phyloP scores from a whole-genome alignment of 306 rosid genomes.

The Ziziphus jujuba region DNA sequence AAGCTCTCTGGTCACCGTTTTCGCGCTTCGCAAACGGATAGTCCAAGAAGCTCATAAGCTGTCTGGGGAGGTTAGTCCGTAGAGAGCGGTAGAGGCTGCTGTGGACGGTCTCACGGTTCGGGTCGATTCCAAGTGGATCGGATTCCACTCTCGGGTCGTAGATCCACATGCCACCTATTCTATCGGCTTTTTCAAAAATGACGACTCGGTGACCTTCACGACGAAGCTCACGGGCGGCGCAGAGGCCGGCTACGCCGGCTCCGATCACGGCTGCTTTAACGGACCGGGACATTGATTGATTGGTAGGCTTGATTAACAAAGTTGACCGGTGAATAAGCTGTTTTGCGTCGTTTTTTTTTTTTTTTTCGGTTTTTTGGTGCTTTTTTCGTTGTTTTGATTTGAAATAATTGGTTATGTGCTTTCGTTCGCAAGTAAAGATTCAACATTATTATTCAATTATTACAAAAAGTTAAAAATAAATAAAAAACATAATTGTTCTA shows the following conservation, averaged over 20 bases:
- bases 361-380: no score
- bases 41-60: constrained; percentile 22
- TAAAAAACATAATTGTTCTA: no score
- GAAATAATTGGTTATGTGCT: no score
- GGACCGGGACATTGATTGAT: no score
- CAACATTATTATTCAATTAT: no score
- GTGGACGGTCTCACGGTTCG: neutral
- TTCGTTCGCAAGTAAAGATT: no score
- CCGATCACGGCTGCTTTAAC: neutral
- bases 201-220: neutral
- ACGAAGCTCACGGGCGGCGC: neutral
- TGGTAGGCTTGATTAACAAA: no score
- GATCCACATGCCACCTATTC: constrained; percentile 12
- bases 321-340: no score
- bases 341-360: no score
- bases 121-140: constrained; percentile 7
- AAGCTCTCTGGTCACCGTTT: constrained; percentile 20
- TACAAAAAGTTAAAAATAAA: no score
- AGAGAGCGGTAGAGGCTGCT: constrained; percentile 23
- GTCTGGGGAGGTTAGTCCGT: constrained; percentile 18
- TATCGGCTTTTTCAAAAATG: neutral
- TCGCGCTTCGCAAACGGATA: constrained; percentile 12
- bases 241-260: neutral
- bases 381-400: no score
- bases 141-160: neutral